A percentile compares a stretch with the other conserved stretches of the same genome.
Conservation (phyloP, 2,329 filamentous ascomycete species). For the Fusarium sp. region DNA sequence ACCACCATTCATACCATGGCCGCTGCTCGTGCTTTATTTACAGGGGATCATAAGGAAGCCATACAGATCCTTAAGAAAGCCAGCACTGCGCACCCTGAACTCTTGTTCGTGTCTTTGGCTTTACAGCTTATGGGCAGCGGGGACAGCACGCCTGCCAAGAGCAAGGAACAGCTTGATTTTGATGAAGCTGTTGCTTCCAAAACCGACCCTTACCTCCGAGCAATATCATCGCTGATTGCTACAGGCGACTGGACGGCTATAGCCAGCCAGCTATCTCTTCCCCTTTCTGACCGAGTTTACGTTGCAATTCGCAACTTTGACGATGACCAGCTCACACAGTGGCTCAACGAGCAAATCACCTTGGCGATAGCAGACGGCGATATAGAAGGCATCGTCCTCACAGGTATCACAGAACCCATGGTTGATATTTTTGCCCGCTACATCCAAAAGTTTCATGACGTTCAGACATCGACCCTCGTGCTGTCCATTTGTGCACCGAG, state of each 20-base stretch:
- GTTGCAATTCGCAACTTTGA: slow-evolving; percentile 74
- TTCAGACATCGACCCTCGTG: slow-evolving; percentile 80
- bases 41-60: slow-evolving; percentile 72
- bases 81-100: slow-evolving; percentile 68
- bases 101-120: slow-evolving; percentile 73
- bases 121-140: slow-evolving; percentile 68
- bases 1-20: slow-evolving; percentile 73
- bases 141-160: slow-evolving; percentile 52
- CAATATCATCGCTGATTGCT: slow-evolving; percentile 79
- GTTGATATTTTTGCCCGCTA: slow-evolving; percentile 81
- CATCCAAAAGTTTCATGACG: slow-evolving; percentile 77
- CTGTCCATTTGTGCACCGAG: slow-evolving; percentile 77
- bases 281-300: slow-evolving; percentile 76
- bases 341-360: slow-evolving; percentile 71
- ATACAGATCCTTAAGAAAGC: slow-evolving; percentile 74
- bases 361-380: slow-evolving; percentile 71
- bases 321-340: slow-evolving; percentile 69
- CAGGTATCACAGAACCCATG: slow-evolving; percentile 75
- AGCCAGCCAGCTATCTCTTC: slow-evolving; percentile 75
- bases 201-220: slow-evolving; percentile 80
- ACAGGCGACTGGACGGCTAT: slow-evolving; percentile 80
- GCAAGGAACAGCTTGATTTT: slow-evolving; percentile 63
- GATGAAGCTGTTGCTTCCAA: slow-evolving; percentile 67
- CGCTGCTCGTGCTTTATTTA: slow-evolving; percentile 78
- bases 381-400: slow-evolving; percentile 79